Evolutionary conservation across 2,329 filamentous ascomycete species (phyloP), one percentile per base, ranked within the genome.

Genomic region (Epichloe sylvatica): DNA sequence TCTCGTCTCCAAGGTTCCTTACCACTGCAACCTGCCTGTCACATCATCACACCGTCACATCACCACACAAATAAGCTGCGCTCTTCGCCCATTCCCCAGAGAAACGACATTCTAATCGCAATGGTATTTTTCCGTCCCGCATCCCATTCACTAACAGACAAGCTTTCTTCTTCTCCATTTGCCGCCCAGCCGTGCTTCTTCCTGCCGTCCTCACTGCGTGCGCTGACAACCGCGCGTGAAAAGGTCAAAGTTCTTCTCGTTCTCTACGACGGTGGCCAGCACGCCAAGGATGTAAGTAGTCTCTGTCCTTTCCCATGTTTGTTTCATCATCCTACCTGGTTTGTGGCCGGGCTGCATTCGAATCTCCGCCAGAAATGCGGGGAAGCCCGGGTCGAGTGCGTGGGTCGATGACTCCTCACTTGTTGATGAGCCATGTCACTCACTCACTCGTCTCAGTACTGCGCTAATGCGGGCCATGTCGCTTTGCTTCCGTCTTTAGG

Each of bases 231-330:
- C 54, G 55, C 57, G 52, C 59, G 59, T 58, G 59, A 62, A 64
- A 60, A 96, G 89, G 90, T 90, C 75, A 96, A 96, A 76, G 86
- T 96, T 72, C 83, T 96, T 67, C 77, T 90, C 65, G 86, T 94
- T 61, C 80, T 95, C 60, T 96, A 96, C 77, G 90, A 96, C 72
- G 90, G 89, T 68, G 78, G 81, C 67, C 75, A 88, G 74, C 88
- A 95, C 75, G 89, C 90, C 73, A 74, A 85, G 71, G 78, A 96
- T 65, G 88, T 94, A 67, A 68, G 73, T 64, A 39, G 46, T 41
- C 15, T 35, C 2, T 40, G 30, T 23, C 8, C 15, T 11, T n/a
- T 17, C 21, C 19, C 30, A 9, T 30, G 8, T 8, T 2, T 46
- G 9, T 19, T n/a, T 21, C 33, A 34, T 33, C 11, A 11, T 4